These are phyloP conservation scores for Globisporangium cystogenes DNA, from an alignment of 352 stramenopile species.

Conservation along the genomic window DNA sequence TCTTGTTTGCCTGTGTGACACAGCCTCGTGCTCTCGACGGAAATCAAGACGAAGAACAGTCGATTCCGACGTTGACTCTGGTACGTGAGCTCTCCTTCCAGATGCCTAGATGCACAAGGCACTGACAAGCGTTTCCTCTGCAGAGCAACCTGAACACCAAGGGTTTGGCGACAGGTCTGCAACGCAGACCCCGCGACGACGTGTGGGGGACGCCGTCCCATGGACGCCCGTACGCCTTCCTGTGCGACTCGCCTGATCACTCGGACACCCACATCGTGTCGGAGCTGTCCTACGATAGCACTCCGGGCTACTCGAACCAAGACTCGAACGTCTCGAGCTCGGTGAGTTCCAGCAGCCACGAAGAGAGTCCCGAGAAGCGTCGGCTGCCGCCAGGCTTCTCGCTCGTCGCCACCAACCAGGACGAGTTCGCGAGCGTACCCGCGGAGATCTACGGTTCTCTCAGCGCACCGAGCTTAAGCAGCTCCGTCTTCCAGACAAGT, in stretches of 20 bases:
- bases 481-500: constrained; percentile 6
- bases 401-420: constrained; percentile 72
- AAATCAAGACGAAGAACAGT: constrained; percentile 35
- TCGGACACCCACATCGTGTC: constrained; percentile 15
- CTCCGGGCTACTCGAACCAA: constrained; percentile 14
- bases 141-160: constrained; percentile 7
- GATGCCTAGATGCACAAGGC: constrained; percentile 3
- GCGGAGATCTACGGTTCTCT: constrained; percentile 45
- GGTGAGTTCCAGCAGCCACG: constrained; percentile 18
- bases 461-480: neutral
- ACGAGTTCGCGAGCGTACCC: constrained; percentile 71
- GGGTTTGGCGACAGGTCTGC: neutral
- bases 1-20: neutral
- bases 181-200: neutral
- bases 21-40: constrained; percentile 17
- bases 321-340: constrained; percentile 15
- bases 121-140: neutral
- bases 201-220: constrained; percentile 9
- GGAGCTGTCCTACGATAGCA: constrained; percentile 18
- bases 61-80: constrained; percentile 14
- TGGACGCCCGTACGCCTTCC: constrained; percentile 2
- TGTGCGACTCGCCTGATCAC: constrained; percentile 25
- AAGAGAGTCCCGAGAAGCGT: constrained; percentile 16
- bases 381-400: constrained; percentile 36
- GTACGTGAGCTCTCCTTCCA: constrained; percentile 12